Base-by-base conservation (phyloP, 352 stramenopile genomes). In the Pythium guiyangense region DNA sequence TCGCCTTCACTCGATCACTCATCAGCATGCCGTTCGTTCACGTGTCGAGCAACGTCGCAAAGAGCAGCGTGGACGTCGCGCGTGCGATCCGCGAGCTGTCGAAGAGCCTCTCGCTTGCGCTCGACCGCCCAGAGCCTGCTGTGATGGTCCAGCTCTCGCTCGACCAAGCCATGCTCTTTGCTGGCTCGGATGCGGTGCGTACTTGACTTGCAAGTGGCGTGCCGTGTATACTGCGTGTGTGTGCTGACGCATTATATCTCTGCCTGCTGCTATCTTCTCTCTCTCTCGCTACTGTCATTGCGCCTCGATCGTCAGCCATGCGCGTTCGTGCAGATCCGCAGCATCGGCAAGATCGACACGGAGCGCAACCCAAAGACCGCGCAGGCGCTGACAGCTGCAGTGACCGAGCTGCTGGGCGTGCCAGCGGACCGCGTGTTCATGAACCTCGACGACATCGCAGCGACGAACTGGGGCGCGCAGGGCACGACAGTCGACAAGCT, bases 361-460 rank as follows among this genome's bases (percentile, higher is more conserved):
- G 59, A 73, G 49, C 54, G 48, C 31, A 76, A 70, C 39, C 44
- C 59, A 4, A 70, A 59, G 52, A 73, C 59, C 1, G 59, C 58
- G n/a, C 34, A 57, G 26, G 44, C 51, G 17, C 47, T 63, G 27
- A 63, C 49, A n/a, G 50, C 29, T n/a, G 26, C 40, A 4, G 49
- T 63, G 14, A 51, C 55, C 3, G 29, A 64, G 31, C 31, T 27
- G 25, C 54, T 82, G 18, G 60, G 65, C 29, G 48, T 82, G 14
- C 51, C 62, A 0, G 53, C 51, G 4, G 57, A 64, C 17, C 71
- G 74, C 44, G 57, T 80, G 4, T 84, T 73, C 53, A 45, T 80
- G 48, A 73, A 70, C 57, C 43, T 84, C 35, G 63, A 76, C 46
- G 63, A 72, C 51, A 57, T 81, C 34, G 11, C 52, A 10, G 29